Evolutionary conservation across 306 rosid genomes (phyloP).

Genomic region (Rubus idaeus): DNA sequence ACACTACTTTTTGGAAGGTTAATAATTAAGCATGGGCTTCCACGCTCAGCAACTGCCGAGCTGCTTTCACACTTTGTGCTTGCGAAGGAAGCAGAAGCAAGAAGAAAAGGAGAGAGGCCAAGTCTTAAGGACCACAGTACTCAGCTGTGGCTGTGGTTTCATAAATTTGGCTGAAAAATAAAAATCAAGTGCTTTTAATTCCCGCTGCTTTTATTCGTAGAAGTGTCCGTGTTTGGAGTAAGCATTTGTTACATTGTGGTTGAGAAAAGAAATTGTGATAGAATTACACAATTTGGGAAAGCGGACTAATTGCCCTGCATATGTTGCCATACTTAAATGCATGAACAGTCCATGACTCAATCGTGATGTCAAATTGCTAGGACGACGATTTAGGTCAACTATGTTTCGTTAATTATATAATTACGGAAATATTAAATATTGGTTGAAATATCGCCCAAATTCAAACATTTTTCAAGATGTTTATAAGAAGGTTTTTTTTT

Average conservation of each 20-base stretch:
- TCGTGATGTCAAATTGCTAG: not conserved
- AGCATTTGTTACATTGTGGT: not conserved
- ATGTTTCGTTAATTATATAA: too few species aligned
- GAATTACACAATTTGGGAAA: not conserved
- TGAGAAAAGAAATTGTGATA: not conserved
- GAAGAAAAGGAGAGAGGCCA: too few species aligned
- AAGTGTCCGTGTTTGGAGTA: not conserved
- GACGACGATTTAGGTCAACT: too few species aligned
- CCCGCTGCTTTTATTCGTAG: not conserved
- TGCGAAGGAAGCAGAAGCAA: slow-evolving; percentile 5
- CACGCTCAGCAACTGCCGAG: not conserved
- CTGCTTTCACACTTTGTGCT: not conserved
- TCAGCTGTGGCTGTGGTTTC: not conserved
- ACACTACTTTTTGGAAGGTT: not conserved
- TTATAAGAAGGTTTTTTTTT: too few species aligned
- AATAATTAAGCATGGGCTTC: not conserved
- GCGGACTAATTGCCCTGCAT: not conserved
- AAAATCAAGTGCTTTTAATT: not conserved
- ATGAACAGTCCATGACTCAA: not conserved
- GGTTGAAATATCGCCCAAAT: too few species aligned
- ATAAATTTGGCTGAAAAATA: not conserved
- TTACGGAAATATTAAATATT: too few species aligned
- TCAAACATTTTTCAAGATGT: too few species aligned
- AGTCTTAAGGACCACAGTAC: slow-evolving; percentile 5
- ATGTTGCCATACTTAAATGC: not conserved